Evolutionary conservation across 768 basidiomycete species (phyloP), one percentile per base, ranked within the genome.

Genomic region (Boletus sensibilis): DNA sequence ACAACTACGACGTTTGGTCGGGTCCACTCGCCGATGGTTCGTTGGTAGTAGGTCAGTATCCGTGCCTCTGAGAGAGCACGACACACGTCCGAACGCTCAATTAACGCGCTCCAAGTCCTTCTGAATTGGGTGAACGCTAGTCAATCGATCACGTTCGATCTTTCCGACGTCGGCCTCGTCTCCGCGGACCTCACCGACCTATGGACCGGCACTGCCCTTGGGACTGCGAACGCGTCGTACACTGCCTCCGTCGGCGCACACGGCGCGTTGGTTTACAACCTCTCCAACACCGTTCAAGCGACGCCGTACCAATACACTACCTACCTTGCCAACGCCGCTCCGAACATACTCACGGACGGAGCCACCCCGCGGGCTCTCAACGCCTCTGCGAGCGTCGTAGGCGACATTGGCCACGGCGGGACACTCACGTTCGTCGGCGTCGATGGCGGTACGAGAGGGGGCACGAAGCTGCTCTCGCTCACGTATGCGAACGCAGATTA

Each of bases 401-500:
- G 40, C 0, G 1, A 49, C 25, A 48, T 60, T 4, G 61, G 58
- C 1, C 11, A 43, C 4, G 20, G 13, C 2, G 58, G 58, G 18
- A 50, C 52, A 6, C 52, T 62, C 9, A 60, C 54, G 1, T 56
- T 60, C 25, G 21, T 39, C 25, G 48, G 27, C 10, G 40, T 62
- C 23, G 61, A 60, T 25, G 58, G 52, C 5, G 52, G 61, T 18
- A 3, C 33, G 5, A 6, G 6, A 10, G 51, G 51, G 4, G 59
- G 57, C 10, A 18, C 20, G 2, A 54, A 58, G 21, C 23, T 58
- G 3, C n/a, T 54, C 5, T 23, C 48, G 25, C 48, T 58, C 29
- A 10, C 35, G 6, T 60, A 60, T 14, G 44, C 29, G 33, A 60
- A 58, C 12, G 52, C 59, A 13, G 59, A 60, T 33, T 53, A 50